Evolutionary conservation across 1,284 basidiomycete species (phyloP), one percentile per base, ranked within the genome.

Genomic region (Leucoagaricus sp.): DNA sequence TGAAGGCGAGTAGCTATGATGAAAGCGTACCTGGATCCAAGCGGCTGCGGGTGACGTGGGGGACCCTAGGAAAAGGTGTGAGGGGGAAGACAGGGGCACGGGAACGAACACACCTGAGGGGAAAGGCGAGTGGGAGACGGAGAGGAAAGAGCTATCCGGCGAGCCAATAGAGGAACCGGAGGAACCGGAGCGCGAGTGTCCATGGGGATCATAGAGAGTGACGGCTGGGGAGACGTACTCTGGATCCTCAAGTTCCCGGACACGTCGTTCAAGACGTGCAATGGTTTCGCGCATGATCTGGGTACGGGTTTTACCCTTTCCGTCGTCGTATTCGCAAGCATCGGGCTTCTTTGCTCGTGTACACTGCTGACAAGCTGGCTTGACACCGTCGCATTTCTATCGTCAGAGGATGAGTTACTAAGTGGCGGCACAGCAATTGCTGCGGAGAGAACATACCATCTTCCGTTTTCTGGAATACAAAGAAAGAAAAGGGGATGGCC

Each of bases 161-260:
- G 87, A 88, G 49, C 79, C 77, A 53, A 83, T 73, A 1, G 86
- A 85, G 1, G 85, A 85, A 1, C 83, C 81, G 0, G 84, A 83
- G 28, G 85, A 85, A 57, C 78, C 78, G n/a, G 84, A 86, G 56
- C 73, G 75, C 31, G 73, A 74, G 61, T 77, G 78, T 17, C 66
- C 40, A 65, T 83, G 79, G 10, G 83, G 84, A 63, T 84, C 79
- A 61, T 80, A 75, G 4, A 85, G 64, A 3, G 72, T 76, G 19
- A 84, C 76, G 23, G 78, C 74, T 17, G 82, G 76, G 3, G 81
- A 78, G 10, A 80, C 69, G 61, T 81, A 81, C 60, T 83, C 81
- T 0, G 83, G 81, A 69, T 83, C 83, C 64, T 85, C 84, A 53
- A 85, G 77, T 59, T 85, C 83, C 38, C 74, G 71, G 55, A 85